These are phyloP conservation scores for Leptographium flavum DNA, from an alignment of 2,329 filamentous ascomycete species.

Conservation along the genomic window DNA sequence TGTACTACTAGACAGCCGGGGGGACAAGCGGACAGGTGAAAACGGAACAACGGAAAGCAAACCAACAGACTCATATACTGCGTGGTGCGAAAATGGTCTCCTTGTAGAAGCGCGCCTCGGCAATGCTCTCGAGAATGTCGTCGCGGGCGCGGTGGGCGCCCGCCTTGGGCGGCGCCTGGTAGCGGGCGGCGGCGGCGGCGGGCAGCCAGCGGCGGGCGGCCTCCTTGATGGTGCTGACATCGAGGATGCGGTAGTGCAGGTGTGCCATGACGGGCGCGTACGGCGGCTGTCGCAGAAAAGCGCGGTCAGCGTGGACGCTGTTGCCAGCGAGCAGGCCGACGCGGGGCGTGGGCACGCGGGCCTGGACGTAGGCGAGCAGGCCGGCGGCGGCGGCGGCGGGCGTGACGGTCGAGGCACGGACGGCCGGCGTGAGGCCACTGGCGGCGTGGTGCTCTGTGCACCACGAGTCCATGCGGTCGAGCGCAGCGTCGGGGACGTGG, in stretches of 20 bases:
- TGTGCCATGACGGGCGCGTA: constrained; percentile 62
- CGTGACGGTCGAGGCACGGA: constrained; percentile 58
- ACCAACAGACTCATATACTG: too few species aligned
- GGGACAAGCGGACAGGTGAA: too few species aligned
- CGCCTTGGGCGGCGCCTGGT: constrained; percentile 31
- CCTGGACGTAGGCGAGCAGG: constrained; percentile 66
- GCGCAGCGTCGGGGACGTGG: constrained; percentile 53
- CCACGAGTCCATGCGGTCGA: constrained; percentile 79
- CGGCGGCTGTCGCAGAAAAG: constrained; percentile 61
- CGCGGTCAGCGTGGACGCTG: constrained; percentile 78
- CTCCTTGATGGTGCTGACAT: constrained; percentile 89
- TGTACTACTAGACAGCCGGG: too few species aligned
- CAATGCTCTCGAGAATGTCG: constrained; percentile 92
- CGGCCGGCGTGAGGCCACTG: constrained; percentile 69
- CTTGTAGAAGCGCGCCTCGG: constrained; percentile 75
- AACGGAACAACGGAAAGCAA: too few species aligned
- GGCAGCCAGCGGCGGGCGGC: constrained; percentile 69
- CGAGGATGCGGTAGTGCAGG: constrained; percentile 79
- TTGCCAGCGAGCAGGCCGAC: constrained; percentile 76
- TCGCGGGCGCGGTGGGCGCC: constrained; percentile 68
- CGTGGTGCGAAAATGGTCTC: constrained; percentile 58
- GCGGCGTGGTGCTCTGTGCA: constrained; percentile 66
- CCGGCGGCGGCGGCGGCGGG: constrained; percentile 56
- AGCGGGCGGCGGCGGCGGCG: not conserved
- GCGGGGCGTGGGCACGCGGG: constrained; percentile 50